These are phyloP conservation scores for Niveomyces coronatus DNA, from an alignment of 2,329 filamentous ascomycete genomes.

Conservation along the genomic window DNA sequence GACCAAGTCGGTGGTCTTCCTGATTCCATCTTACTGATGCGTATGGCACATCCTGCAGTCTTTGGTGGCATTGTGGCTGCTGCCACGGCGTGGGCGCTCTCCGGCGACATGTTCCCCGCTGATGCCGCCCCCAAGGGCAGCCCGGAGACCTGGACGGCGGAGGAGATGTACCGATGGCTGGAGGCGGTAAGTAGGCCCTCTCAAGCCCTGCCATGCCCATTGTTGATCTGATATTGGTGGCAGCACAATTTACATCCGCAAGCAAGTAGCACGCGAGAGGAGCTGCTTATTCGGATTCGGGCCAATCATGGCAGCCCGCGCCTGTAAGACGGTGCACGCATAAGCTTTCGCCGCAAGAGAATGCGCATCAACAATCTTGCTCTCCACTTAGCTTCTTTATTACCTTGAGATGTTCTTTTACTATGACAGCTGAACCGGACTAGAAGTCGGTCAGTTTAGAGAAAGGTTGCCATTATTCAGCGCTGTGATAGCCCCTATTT, in stretches of 20 bases:
- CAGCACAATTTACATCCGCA: conserved; percentile 39
- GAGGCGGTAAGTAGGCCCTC: conserved; percentile 53
- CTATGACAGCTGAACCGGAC: too few relatives aligned
- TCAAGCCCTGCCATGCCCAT: neutral
- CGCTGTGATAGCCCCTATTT: too few relatives aligned
- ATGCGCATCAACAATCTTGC: too few relatives aligned
- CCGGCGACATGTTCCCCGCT: conserved; percentile 70
- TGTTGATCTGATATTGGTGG: neutral
- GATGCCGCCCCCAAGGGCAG: conserved; percentile 68
- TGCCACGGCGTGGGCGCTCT: conserved; percentile 77
- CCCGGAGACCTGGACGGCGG: conserved; percentile 60
- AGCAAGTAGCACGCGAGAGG: conserved; percentile 31
- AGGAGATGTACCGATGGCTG: conserved; percentile 75
- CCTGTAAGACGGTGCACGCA: conserved; percentile 11
- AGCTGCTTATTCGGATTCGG: conserved; percentile 35
- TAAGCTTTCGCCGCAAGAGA: too few relatives aligned
- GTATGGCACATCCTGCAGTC: conserved; percentile 34
- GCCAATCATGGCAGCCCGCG: conserved; percentile 36
- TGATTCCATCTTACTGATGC: conserved; percentile 14
- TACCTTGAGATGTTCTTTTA: too few relatives aligned
- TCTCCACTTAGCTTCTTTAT: too few relatives aligned
- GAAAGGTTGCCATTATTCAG: too few relatives aligned
- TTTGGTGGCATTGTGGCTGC: conserved; percentile 77
- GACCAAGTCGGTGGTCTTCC: neutral
- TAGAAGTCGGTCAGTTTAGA: too few relatives aligned